phyloP scores from a whole-genome alignment of 2,329 filamentous ascomycete species.

The Trichophyton equinum region DNA sequence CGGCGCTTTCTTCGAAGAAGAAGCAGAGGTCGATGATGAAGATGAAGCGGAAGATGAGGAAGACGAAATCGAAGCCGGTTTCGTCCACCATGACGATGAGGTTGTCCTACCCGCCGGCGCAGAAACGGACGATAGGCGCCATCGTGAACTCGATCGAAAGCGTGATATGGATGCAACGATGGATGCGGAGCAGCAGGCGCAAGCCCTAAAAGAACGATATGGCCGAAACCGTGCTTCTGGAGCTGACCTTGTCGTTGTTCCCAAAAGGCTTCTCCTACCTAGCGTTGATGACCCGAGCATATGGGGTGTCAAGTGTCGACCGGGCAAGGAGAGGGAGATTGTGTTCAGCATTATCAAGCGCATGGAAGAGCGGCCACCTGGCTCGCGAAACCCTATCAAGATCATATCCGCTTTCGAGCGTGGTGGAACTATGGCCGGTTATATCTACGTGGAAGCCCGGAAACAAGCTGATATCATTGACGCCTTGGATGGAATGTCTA shows the following conservation, averaged over 20 bases:
- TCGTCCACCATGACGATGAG: slow-evolving; percentile 83
- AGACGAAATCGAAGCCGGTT: slow-evolving; percentile 73
- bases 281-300: slow-evolving; percentile 93
- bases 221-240: slow-evolving; percentile 60
- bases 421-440: slow-evolving; percentile 77
- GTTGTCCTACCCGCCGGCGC: slow-evolving; percentile 61
- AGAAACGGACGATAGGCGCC: slow-evolving; percentile 78
- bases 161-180: slow-evolving; percentile 77
- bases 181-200: slow-evolving; percentile 87
- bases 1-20: slow-evolving; percentile 88
- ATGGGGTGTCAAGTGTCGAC: slow-evolving; percentile 85
- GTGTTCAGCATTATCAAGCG: slow-evolving; percentile 80
- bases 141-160: slow-evolving; percentile 85
- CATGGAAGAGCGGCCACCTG: slow-evolving; percentile 60
- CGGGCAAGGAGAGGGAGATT: slow-evolving; percentile 89
- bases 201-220: slow-evolving; percentile 75
- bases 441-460: slow-evolving; percentile 87
- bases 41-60: slow-evolving; percentile 81
- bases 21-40: slow-evolving; percentile 92
- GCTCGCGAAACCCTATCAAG: slow-evolving; percentile 65
- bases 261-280: slow-evolving; percentile 74
- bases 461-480: slow-evolving; percentile 74
- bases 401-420: slow-evolving; percentile 91
- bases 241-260: slow-evolving; percentile 62
- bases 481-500: slow-evolving; percentile 70